Percentiles rank a stretch among this genome's conserved stretches.
Conservation (phyloP, 768 basidiomycete species). For the Galerina sulciceps region DNA sequence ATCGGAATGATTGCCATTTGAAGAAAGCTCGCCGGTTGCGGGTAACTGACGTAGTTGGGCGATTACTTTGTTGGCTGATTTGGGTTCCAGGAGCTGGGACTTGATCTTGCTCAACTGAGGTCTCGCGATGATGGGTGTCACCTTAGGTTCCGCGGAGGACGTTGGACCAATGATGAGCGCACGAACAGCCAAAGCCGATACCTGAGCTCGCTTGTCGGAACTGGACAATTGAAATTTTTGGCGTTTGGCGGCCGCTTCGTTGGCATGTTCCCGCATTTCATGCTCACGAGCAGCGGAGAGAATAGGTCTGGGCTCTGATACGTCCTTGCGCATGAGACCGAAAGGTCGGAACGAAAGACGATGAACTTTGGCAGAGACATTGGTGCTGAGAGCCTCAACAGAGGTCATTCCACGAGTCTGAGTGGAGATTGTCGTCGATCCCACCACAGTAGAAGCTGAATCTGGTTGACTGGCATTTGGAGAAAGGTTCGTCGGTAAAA, state of each 20-base stretch:
- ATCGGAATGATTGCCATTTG: slow-evolving; percentile 15
- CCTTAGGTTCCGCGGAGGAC: slow-evolving; percentile 36
- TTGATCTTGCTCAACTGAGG: slow-evolving; percentile 69
- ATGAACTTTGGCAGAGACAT: slow-evolving; percentile 17
- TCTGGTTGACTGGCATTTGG: neutral
- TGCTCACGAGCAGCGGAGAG: slow-evolving; percentile 41
- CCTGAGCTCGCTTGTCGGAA: slow-evolving; percentile 55
- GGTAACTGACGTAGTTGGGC: slow-evolving; percentile 69
- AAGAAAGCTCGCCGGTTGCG: slow-evolving; percentile 37
- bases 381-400: neutral
- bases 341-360: slow-evolving; percentile 57
- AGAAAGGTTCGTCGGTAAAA: neutral
- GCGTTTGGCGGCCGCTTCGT: slow-evolving; percentile 11
- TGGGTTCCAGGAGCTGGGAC: slow-evolving; percentile 65
- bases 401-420: neutral
- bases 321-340: slow-evolving; percentile 31
- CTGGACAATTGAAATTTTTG: neutral
- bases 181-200: slow-evolving; percentile 66
- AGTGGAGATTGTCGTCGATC: neutral
- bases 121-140: slow-evolving; percentile 45
- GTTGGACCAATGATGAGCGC: slow-evolving; percentile 69
- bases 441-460: neutral
- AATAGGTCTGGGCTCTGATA: slow-evolving; percentile 34
- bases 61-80: slow-evolving; percentile 73
- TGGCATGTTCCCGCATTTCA: slow-evolving; percentile 41